These are phyloP conservation scores for Apiospora phragmitis DNA, from an alignment of 2,329 filamentous ascomycete genomes.

Conservation along the genomic window DNA sequence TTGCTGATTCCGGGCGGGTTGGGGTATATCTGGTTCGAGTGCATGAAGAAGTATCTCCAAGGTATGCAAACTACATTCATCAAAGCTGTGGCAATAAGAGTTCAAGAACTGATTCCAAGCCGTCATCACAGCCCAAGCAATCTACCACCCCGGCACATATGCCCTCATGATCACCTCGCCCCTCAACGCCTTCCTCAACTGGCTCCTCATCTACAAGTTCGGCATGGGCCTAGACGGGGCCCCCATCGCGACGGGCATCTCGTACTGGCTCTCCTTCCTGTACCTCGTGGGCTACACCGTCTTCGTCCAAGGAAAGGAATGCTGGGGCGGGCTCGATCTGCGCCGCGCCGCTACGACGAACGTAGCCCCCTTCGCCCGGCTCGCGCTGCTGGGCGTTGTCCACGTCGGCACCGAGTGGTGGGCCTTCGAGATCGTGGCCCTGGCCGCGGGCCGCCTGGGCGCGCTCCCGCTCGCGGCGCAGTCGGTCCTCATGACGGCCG, in stretches of 20 bases:
- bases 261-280: conserved; percentile 82
- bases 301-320: conserved; percentile 70
- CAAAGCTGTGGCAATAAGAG: too few species aligned
- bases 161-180: conserved; percentile 82
- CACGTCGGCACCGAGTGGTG: conserved; percentile 93
- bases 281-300: conserved; percentile 72
- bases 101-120: neutral
- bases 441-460: conserved; percentile 78
- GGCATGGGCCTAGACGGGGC: conserved; percentile 74
- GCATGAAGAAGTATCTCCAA: conserved; percentile 84
- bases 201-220: conserved; percentile 72
- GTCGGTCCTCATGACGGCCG: conserved; percentile 86
- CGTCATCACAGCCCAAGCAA: conserved; percentile 59
- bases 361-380: conserved; percentile 67
- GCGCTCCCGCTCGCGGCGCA: conserved; percentile 80
- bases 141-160: conserved; percentile 83
- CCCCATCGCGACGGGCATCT: conserved; percentile 78
- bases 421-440: conserved; percentile 88
- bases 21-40: conserved; percentile 86
- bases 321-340: conserved; percentile 74
- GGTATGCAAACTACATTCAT: neutral
- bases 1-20: conserved; percentile 78
- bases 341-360: conserved; percentile 66
- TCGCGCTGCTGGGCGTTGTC: conserved; percentile 74
- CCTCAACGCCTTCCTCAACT: conserved; percentile 79